phyloP scores from a whole-genome alignment of 192 early-diverging fungal genomes.

The Rhizoclosmatium globosum region DNA sequence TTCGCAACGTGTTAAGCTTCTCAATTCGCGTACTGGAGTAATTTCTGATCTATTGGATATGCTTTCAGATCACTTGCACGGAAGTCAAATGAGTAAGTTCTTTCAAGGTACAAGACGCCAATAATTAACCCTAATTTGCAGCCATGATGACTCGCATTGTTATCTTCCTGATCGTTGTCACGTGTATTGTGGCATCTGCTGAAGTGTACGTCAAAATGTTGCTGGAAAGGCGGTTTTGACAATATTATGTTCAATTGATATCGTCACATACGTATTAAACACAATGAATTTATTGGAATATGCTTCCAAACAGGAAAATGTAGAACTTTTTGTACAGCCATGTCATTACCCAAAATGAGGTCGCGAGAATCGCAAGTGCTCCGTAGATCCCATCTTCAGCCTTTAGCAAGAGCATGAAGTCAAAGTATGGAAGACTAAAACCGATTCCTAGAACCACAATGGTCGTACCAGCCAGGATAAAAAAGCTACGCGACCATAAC shows the following conservation, averaged over 20 bases:
- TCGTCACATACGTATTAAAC: too few species aligned
- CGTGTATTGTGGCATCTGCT: constrained; percentile 51
- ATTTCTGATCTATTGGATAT: constrained; percentile 91
- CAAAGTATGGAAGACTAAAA: neutral
- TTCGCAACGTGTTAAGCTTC: constrained; percentile 74
- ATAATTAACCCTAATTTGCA: too few species aligned
- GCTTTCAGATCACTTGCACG: constrained; percentile 93
- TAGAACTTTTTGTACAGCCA: neutral
- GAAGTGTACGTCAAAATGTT: constrained; percentile 61
- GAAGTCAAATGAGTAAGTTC: constrained; percentile 73
- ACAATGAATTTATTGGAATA: neutral
- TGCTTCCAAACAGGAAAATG: constrained; percentile 1
- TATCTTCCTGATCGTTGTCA: constrained; percentile 84
- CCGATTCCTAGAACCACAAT: neutral
- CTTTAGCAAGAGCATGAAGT: neutral
- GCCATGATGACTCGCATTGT: constrained; percentile 95
- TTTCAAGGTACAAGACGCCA: too few species aligned
- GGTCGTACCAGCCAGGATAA: neutral
- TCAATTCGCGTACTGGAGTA: constrained; percentile 93
- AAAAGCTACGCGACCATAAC: neutral
- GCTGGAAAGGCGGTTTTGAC: constrained; percentile 26
- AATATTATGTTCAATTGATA: neutral
- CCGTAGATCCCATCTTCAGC: neutral
- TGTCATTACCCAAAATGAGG: neutral
- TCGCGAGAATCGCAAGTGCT: neutral